phyloP scores from a whole-genome alignment of 306 rosid genomes.

The Citrullus mucosospermus region DNA sequence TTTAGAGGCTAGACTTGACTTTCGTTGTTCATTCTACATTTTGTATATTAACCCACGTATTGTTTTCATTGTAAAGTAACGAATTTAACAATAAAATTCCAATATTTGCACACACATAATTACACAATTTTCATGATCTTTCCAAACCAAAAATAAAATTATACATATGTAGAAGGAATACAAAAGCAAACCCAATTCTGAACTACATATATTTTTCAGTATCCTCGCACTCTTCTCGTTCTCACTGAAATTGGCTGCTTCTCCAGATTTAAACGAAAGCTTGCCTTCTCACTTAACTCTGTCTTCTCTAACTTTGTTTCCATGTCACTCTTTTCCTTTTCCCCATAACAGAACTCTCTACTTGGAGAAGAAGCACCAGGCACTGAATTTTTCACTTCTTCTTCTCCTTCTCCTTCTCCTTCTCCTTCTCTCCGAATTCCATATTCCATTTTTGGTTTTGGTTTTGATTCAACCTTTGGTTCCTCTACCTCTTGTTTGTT shows the following conservation, averaged over 20 bases:
- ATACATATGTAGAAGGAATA: neutral
- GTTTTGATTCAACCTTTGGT: constrained; percentile 6
- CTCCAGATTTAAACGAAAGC: constrained; percentile 22
- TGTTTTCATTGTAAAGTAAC: too few relatives aligned
- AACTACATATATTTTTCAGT: constrained; percentile 2
- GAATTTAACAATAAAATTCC: too few relatives aligned
- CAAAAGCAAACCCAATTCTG: neutral
- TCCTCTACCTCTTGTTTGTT: neutral
- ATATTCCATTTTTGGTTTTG: neutral
- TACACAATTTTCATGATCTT: neutral
- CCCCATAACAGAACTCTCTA: too few relatives aligned
- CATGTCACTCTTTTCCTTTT: neutral
- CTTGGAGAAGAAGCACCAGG: too few relatives aligned
- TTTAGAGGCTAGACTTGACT: too few relatives aligned
- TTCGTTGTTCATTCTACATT: too few relatives aligned
- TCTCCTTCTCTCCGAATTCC: constrained; percentile 10
- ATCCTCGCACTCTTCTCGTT: constrained; percentile 20
- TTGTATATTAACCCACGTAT: too few relatives aligned
- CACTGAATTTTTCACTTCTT: neutral
- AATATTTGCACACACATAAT: neutral
- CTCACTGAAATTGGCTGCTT: constrained; percentile 57
- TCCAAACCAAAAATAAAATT: neutral
- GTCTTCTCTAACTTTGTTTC: constrained; percentile 1
- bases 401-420: neutral
- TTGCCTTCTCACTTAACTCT: constrained; percentile 10